These are phyloP conservation scores for Phytopythium kandeliae DNA, from an alignment of 352 stramenopile species.

Conservation along the genomic window DNA sequence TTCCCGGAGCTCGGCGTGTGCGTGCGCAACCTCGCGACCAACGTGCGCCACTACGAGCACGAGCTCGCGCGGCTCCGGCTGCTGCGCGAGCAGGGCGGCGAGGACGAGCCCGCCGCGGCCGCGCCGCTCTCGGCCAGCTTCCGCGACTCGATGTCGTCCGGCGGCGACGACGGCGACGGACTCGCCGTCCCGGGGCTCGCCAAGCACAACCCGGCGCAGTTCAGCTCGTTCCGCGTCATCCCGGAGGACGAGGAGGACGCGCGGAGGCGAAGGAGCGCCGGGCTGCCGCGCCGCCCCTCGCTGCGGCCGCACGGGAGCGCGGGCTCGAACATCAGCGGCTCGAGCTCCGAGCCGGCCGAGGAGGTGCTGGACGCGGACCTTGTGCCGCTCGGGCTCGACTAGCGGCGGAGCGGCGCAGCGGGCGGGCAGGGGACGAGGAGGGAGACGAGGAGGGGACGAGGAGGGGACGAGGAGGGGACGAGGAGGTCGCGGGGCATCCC, in stretches of 20 bases:
- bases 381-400: neutral
- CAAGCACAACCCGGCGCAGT: constrained; percentile 72
- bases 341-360: constrained; percentile 1
- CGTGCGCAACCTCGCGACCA: constrained; percentile 57
- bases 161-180: constrained; percentile 49
- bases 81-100: constrained; percentile 15
- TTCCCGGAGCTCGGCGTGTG: constrained; percentile 67
- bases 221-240: constrained; percentile 77
- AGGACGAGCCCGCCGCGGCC: constrained; percentile 11
- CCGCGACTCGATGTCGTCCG: constrained; percentile 26
- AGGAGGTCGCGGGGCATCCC: neutral
- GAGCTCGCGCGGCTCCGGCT: constrained; percentile 67
- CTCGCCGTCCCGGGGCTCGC: constrained; percentile 68
- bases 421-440: neutral
- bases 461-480: neutral
- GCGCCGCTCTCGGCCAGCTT: constrained; percentile 2
- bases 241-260: constrained; percentile 26
- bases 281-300: neutral
- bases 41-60: constrained; percentile 79
- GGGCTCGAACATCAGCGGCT: neutral
- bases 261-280: neutral
- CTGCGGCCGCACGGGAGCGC: neutral
- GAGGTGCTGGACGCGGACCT: constrained; percentile 7
- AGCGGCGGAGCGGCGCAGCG: too few relatives aligned
- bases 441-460: neutral